Evolutionary conservation across 1,284 basidiomycete species (phyloP).

Genomic region (Apiotrichum brassicae): DNA sequence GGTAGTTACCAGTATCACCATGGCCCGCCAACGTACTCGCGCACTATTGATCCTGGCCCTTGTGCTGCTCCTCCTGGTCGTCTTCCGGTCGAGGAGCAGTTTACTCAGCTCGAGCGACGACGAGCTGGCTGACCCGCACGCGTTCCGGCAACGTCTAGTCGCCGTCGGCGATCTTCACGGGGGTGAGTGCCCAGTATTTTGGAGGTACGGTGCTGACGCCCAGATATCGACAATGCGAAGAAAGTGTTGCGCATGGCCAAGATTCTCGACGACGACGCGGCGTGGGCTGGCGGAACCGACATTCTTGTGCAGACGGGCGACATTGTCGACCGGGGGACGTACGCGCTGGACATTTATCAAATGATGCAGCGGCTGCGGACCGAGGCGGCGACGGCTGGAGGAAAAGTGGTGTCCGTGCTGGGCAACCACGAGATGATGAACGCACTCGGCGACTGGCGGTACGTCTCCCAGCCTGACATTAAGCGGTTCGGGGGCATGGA

Average conservation of each 20-base stretch:
- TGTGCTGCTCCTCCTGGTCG: too few relatives aligned
- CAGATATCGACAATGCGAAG: constrained; percentile 60
- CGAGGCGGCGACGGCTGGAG: constrained; percentile 64
- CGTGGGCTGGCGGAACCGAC: constrained; percentile 72
- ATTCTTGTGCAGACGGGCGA: constrained; percentile 89
- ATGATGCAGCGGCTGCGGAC: constrained; percentile 76
- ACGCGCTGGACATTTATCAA: constrained; percentile 72
- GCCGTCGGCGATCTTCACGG: constrained; percentile 78
- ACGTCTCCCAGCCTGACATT: constrained; percentile 72
- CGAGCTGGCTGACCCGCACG: not conserved
- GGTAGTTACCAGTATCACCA: too few relatives aligned
- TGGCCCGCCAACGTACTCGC: too few relatives aligned
- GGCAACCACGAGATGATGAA: constrained; percentile 74
- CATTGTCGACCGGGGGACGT: constrained; percentile 83
- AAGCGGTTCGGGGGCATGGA: constrained; percentile 67
- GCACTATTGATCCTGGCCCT: too few relatives aligned
- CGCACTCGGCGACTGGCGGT: constrained; percentile 83
- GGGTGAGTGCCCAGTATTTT: constrained; percentile 35
- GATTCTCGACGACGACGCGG: constrained; percentile 59
- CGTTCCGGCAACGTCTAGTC: constrained; percentile 48
- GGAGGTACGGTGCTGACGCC: not conserved
- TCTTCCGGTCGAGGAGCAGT: too few relatives aligned
- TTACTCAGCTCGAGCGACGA: too few relatives aligned
- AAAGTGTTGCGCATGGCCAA: constrained; percentile 69
- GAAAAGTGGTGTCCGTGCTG: constrained; percentile 65